These are phyloP conservation scores for Lactuca sativa DNA, from an alignment of 129 eudicot genomes.

Conservation along the genomic window DNA sequence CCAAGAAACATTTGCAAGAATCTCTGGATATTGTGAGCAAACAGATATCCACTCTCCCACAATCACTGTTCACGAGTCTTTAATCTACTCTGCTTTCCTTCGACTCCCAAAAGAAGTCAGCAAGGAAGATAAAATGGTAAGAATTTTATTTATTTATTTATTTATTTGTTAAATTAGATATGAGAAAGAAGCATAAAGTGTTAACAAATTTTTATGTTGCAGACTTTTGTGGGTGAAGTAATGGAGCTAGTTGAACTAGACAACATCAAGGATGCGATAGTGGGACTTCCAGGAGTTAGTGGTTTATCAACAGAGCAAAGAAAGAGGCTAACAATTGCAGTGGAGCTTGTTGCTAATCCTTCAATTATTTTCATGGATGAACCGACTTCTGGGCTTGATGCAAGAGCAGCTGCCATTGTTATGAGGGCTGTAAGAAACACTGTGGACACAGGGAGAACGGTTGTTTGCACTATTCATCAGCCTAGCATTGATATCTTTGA, in stretches of 20 bases:
- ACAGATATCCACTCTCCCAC: conserved; percentile 56
- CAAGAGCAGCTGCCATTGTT: too few species aligned
- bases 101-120: conserved; percentile 45
- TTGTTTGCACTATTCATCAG: too few species aligned
- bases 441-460: too few species aligned
- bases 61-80: conserved; percentile 49
- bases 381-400: too few species aligned
- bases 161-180: not conserved
- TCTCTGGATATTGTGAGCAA: conserved; percentile 60
- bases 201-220: not conserved
- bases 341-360: too few species aligned
- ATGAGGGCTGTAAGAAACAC: too few species aligned
- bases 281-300: conserved; percentile 79
- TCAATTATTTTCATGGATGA: too few species aligned
- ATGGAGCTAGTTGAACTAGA: conserved; percentile 74
- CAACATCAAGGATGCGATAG: conserved; percentile 61
- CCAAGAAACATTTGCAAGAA: conserved; percentile 50
- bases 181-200: not conserved
- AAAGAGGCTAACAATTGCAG: conserved; percentile 30
- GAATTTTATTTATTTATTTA: not conserved
- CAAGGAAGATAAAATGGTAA: conserved; percentile 37
- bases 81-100: conserved; percentile 36
- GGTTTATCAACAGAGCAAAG: conserved; percentile 87
- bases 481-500: conserved; percentile 83
- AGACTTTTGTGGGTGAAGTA: conserved; percentile 67